Percentiles rank a stretch among this genome's conserved stretches.
phyloP scores from a whole-genome alignment of 306 rosid species.

The Castanea sativa region DNA sequence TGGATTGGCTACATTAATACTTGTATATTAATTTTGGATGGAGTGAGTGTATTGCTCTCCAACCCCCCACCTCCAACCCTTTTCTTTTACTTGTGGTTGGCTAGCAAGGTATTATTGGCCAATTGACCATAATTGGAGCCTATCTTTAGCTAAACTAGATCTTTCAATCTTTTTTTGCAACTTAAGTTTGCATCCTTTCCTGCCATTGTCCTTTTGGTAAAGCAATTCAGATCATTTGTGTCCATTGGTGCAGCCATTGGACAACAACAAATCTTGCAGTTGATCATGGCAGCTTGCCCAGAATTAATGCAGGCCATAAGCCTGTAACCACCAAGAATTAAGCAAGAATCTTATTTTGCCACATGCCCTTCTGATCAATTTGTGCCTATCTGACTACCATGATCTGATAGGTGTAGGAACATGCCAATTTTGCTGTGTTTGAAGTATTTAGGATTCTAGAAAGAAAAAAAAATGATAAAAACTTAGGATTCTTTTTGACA shows the following conservation, averaged over 20 bases:
- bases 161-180: not conserved
- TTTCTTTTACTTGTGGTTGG: too few species aligned
- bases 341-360: not conserved
- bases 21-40: too few species aligned
- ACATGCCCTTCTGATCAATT: not conserved
- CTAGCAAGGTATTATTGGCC: not conserved
- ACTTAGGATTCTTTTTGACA: not conserved
- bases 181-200: not conserved
- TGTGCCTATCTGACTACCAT: not conserved
- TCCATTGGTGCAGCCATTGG: not conserved
- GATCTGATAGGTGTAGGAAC: not conserved
- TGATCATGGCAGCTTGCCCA: not conserved
- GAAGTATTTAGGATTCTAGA: not conserved
- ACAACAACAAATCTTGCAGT: not conserved
- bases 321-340: not conserved
- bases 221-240: not conserved
- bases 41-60: too few species aligned
- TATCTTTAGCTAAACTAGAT: not conserved
- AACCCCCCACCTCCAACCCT: too few species aligned
- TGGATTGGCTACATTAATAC: not conserved
- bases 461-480: not conserved
- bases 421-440: not conserved
- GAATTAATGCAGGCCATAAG: not conserved
- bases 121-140: not conserved
- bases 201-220: not conserved